Conservation (phyloP, 768 basidiomycete genomes). For the Russula sp. region DNA sequence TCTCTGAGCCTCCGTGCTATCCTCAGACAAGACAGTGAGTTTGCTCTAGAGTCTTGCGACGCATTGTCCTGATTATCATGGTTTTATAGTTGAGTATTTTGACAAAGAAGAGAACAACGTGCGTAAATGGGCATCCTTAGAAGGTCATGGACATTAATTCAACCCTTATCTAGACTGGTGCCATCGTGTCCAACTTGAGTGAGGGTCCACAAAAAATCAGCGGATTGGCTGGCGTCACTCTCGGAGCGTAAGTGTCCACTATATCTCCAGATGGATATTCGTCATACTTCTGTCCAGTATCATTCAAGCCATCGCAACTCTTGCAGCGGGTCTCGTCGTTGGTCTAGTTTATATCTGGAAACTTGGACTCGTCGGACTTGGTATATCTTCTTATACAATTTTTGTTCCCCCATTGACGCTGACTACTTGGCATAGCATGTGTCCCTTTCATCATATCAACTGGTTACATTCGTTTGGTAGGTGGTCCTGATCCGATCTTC, state of each 20-base stretch:
- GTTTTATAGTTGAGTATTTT: conserved; percentile 64
- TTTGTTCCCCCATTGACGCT: neutral
- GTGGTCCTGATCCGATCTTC: conserved; percentile 22
- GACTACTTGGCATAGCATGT: conserved; percentile 40
- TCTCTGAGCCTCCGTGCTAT: conserved; percentile 67
- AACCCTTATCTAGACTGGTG: conserved; percentile 50
- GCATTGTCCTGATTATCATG: conserved; percentile 13
- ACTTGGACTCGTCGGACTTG: conserved; percentile 75
- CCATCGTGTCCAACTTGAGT: conserved; percentile 65
- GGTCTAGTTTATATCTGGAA: conserved; percentile 72
- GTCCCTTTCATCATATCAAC: conserved; percentile 59
- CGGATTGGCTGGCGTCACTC: conserved; percentile 76
- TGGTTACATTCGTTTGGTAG: conserved; percentile 77
- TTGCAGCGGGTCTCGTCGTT: conserved; percentile 61
- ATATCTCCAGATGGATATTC: conserved; percentile 25
- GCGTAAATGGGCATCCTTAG: conserved; percentile 29
- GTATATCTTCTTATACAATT: conserved; percentile 32
- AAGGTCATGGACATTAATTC: conserved; percentile 11
- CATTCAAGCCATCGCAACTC: conserved; percentile 62
- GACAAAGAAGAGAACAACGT: conserved; percentile 76
- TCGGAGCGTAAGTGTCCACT: conserved; percentile 49
- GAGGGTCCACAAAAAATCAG: conserved; percentile 83
- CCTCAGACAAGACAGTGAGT: conserved; percentile 75
- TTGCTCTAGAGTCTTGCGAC: neutral
- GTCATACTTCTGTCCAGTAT: conserved; percentile 40